phyloP scores from a whole-genome alignment of 768 basidiomycete genomes.

The Leccinum fibrillosum region DNA sequence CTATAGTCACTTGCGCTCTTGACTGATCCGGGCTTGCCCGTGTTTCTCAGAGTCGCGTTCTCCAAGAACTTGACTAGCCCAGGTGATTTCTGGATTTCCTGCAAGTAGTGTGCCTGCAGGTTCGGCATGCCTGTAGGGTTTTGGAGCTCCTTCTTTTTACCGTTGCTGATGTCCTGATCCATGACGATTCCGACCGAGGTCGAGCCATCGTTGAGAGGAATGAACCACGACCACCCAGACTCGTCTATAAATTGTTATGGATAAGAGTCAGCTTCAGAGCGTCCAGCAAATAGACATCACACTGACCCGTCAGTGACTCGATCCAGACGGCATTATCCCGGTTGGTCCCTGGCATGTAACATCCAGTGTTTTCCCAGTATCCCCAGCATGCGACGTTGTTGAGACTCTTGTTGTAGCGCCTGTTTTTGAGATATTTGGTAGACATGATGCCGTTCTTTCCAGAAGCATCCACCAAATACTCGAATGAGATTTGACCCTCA shows the following conservation, averaged over 20 bases:
- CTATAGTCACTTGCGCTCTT: conserved; percentile 53
- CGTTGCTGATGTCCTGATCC: conserved; percentile 33
- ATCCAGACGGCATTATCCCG: conserved; percentile 36
- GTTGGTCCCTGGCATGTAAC: conserved; percentile 29
- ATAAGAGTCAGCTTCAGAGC: neutral
- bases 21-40: conserved; percentile 6
- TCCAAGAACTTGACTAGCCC: neutral
- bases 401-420: conserved; percentile 32
- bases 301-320: conserved; percentile 27
- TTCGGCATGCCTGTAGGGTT: neutral
- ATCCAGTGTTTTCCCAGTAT: conserved; percentile 32
- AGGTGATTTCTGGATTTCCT: neutral
- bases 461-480: conserved; percentile 10
- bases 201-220: conserved; percentile 46
- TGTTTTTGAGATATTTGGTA: conserved; percentile 32
- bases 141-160: conserved; percentile 17
- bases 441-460: conserved; percentile 11
- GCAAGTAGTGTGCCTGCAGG: neutral
- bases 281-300: neutral
- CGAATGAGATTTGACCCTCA: conserved; percentile 5
- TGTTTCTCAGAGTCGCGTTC: conserved; percentile 6
- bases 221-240: conserved; percentile 57
- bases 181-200: conserved; percentile 56
- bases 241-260: conserved; percentile 36
- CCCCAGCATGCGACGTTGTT: conserved; percentile 36